These are phyloP conservation scores for Hirsutella rhossiliensis DNA, from an alignment of 2,329 filamentous ascomycete genomes.

Conservation along the genomic window DNA sequence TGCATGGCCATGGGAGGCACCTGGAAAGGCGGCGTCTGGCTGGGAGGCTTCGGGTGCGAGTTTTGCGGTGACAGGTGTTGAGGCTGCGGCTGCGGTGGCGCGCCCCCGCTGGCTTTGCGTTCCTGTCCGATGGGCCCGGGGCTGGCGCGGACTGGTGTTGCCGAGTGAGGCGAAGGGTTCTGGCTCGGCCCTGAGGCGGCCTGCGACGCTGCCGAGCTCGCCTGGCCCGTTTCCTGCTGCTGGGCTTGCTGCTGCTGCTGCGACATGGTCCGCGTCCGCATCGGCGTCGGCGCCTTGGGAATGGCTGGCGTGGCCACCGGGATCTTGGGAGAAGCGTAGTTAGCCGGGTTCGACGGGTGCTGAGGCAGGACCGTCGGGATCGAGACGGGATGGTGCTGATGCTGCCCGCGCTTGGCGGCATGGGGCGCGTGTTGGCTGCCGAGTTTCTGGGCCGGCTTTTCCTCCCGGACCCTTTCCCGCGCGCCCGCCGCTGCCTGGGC, in stretches of 20 bases:
- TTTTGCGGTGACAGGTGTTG: slow-evolving; percentile 41
- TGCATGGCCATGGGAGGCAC: slow-evolving; percentile 43
- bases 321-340: slow-evolving; percentile 67
- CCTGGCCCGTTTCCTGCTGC: slow-evolving; percentile 28
- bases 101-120: slow-evolving; percentile 47
- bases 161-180: slow-evolving; percentile 45
- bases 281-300: slow-evolving; percentile 72
- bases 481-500: slow-evolving; percentile 36
- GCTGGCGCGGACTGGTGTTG: slow-evolving; percentile 53
- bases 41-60: slow-evolving; percentile 19
- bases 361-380: slow-evolving; percentile 42
- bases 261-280: slow-evolving; percentile 62
- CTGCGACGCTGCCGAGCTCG: slow-evolving; percentile 59
- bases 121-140: slow-evolving; percentile 50
- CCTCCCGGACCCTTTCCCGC: slow-evolving; percentile 58
- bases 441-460: slow-evolving; percentile 25
- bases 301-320: slow-evolving; percentile 68
- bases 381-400: slow-evolving; percentile 26
- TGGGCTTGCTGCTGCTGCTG: slow-evolving; percentile 65
- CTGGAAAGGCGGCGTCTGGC: slow-evolving; percentile 36
- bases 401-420: slow-evolving; percentile 14
- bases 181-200: slow-evolving; percentile 43
- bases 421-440: slow-evolving; percentile 20
- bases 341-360: slow-evolving; percentile 43
- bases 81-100: slow-evolving; percentile 1